These are phyloP conservation scores for Sporobolus alterniflorus DNA, from an alignment of 202 grass and related monocot species.

Conservation along the genomic window DNA sequence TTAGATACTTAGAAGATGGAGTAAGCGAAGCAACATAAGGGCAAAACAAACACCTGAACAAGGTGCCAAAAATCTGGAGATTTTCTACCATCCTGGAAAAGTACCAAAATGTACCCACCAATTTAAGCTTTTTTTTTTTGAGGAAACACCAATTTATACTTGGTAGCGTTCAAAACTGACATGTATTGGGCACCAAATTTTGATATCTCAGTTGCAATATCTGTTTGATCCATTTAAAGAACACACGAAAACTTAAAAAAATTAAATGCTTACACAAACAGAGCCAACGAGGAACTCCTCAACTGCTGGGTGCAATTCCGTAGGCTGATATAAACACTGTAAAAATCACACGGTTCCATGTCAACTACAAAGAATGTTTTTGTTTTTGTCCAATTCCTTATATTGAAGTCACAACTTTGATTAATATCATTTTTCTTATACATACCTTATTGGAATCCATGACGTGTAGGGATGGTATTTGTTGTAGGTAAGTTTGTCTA, in stretches of 20 bases:
- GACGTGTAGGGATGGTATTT: slow-evolving; percentile 98
- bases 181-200: neutral
- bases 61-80: neutral
- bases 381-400: neutral
- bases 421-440: slow-evolving; percentile 13
- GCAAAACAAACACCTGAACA: slow-evolving; percentile 3
- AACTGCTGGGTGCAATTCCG: slow-evolving; percentile 93
- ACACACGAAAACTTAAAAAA: neutral
- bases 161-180: neutral
- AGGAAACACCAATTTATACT: too few relatives aligned
- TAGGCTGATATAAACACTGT: slow-evolving; percentile 84
- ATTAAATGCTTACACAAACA: slow-evolving; percentile 71
- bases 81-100: neutral
- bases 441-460: slow-evolving; percentile 98
- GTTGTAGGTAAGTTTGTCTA: slow-evolving; percentile 95
- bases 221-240: neutral
- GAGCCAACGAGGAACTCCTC: slow-evolving; percentile 69
- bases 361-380: neutral
- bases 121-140: too few relatives aligned
- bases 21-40: neutral
- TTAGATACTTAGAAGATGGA: neutral
- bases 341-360: slow-evolving; percentile 23
- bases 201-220: neutral
- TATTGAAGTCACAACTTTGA: neutral
- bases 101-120: neutral